Conservation (phyloP, 129 eudicot species). For the Mikania micrantha region DNA sequence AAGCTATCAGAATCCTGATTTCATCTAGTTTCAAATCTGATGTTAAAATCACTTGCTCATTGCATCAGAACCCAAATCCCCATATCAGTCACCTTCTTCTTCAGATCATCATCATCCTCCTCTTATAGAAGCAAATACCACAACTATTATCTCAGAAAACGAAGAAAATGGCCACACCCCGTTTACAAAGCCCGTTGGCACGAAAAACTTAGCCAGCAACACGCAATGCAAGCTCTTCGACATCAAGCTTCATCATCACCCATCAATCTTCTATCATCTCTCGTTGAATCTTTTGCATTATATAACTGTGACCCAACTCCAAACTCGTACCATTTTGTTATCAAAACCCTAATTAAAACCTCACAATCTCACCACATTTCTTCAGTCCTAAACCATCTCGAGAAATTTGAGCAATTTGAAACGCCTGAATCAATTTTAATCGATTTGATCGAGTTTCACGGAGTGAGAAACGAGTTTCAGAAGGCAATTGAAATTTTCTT, state of each 20-base stretch:
- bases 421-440: constrained; percentile 59
- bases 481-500: constrained; percentile 62
- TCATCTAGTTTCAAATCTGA: background rate
- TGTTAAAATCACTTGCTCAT: constrained; percentile 16
- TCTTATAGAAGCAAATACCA: constrained; percentile 27
- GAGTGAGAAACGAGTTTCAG: constrained; percentile 24
- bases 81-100: background rate
- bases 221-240: constrained; percentile 41
- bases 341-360: constrained; percentile 47
- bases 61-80: background rate
- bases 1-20: background rate
- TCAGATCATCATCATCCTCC: constrained; percentile 22
- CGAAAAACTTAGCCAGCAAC: constrained; percentile 31
- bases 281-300: constrained; percentile 36
- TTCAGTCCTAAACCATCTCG: constrained; percentile 38
- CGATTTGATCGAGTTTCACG: constrained; percentile 55
- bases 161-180: constrained; percentile 70
- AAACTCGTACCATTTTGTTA: constrained; percentile 47
- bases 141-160: constrained; percentile 50
- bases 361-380: constrained; percentile 33
- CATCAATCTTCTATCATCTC: constrained; percentile 38
- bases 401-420: constrained; percentile 49
- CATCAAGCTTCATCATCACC: constrained; percentile 20
- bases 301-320: constrained; percentile 61
- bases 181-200: constrained; percentile 50